A percentile compares a stretch with the other conserved stretches of the same genome.
These are phyloP conservation scores for Fraxinus sp. DNA, from an alignment of 305 asterid genomes.

Conservation along the genomic window DNA sequence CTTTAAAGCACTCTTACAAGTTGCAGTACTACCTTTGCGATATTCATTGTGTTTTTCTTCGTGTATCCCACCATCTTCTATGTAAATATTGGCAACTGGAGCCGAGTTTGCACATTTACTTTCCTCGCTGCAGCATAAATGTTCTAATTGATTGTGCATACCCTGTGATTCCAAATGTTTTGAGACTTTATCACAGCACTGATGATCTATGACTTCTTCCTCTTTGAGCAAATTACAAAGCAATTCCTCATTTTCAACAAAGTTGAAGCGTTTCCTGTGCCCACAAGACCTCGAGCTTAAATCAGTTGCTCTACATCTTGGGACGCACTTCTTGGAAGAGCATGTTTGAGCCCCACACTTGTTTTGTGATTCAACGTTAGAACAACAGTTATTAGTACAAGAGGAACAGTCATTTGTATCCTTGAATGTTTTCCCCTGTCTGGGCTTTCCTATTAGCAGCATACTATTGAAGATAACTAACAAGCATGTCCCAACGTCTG, in stretches of 20 bases:
- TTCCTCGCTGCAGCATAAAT: conserved; percentile 17
- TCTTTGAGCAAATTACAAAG: conserved; percentile 11
- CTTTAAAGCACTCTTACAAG: conserved; percentile 31
- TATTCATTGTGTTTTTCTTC: conserved; percentile 31
- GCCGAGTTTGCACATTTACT: background rate
- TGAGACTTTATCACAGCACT: background rate
- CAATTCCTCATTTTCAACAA: conserved; percentile 46
- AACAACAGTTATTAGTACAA: conserved; percentile 19
- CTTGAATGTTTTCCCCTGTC: conserved; percentile 4
- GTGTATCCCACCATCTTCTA: background rate
- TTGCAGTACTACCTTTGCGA: background rate
- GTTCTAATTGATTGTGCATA: conserved; percentile 20
- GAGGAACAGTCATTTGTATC: conserved; percentile 1
- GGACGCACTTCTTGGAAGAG: conserved; percentile 24
- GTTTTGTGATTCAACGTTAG: conserved; percentile 26
- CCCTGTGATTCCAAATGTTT: conserved; percentile 8
- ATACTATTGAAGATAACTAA: conserved; percentile 79
- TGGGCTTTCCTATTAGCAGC: conserved; percentile 49
- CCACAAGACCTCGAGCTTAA: background rate
- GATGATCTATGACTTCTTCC: background rate
- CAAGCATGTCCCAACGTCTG: conserved; percentile 83
- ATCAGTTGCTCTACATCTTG: conserved; percentile 19
- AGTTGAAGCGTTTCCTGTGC: conserved; percentile 14
- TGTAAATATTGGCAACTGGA: background rate
- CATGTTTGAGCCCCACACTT: conserved; percentile 14